Evolutionary conservation across 805 yeast genomes (phyloP), one percentile per base, ranked within the genome.

Genomic region (Saturnispora sanitii): DNA sequence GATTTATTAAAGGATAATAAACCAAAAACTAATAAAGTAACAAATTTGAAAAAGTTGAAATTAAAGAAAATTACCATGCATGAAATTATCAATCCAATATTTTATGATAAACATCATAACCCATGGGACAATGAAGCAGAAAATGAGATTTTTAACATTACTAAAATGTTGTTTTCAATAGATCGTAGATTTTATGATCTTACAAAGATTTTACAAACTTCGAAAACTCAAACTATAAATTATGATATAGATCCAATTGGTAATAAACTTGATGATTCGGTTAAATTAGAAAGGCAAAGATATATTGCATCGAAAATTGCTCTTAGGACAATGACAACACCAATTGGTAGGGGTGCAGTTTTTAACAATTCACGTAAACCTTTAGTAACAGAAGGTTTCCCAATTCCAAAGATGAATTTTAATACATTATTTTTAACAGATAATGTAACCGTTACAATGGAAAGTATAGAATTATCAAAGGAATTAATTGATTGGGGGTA

Each of bases 141-240:
- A 50, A 77, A 79, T 3, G 88, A 80, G 42, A 63, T 81, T 35
- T 70, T 79, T 34, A 71, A 71, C 25, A 70, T 82, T n/a, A 77
- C 90, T 1, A 75, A 73, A 46, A 59, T 82, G 11, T 77, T 88
- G 0, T 90, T 86, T 54, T 75, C 79, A 13, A 70, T 73, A 33
- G 97, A 90, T 56, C 63, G 94, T 35, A 64, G 96, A 35, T 82
- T 81, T 53, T 76, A 73, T 49, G 95, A 88, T 51, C 79, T 82
- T 11, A 73, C 88, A 0, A 71, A 75, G 25, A 58, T 87, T 15
- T 57, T 90, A 27, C 88, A 82, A 53, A 77, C 83, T 4, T 78
- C 86, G 1, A 72, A 72, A 44, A 67, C 73, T 7, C 94, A 83
- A 51, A 61, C 71, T 0, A 76, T 70, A 1, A 56, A 65, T 2